These are phyloP conservation scores for Porcisia hertigi DNA, from an alignment of 208 protist genomes.

Conservation along the genomic window DNA sequence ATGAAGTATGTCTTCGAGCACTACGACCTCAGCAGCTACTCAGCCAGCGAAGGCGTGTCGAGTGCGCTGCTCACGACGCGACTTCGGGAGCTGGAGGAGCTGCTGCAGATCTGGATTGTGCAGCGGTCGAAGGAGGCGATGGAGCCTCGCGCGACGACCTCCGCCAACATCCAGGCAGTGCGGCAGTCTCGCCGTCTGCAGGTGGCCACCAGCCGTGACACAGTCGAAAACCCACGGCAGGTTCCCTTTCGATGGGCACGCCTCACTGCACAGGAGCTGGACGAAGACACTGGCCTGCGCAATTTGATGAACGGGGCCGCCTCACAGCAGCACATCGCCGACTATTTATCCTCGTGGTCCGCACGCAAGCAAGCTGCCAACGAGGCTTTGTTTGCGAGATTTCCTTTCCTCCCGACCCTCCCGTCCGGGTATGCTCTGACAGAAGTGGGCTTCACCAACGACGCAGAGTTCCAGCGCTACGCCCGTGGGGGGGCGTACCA, in stretches of 20 bases:
- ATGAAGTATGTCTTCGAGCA: constrained; percentile 28
- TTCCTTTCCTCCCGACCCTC: constrained; percentile 58
- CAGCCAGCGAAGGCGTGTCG: neutral
- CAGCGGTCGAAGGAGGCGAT: constrained; percentile 18
- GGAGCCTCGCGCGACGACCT: constrained; percentile 25
- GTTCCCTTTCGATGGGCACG: constrained; percentile 69
- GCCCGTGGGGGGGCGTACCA: constrained; percentile 26
- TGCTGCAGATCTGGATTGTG: constrained; percentile 17
- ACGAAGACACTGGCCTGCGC: constrained; percentile 40
- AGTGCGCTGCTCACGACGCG: constrained; percentile 23
- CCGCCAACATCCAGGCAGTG: constrained; percentile 18
- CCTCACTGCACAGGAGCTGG: constrained; percentile 54
- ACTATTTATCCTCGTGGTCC: constrained; percentile 47
- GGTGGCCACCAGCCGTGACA: constrained; percentile 5
- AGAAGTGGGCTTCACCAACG: constrained; percentile 50
- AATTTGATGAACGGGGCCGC: constrained; percentile 31
- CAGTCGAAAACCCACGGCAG: constrained; percentile 48
- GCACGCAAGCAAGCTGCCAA: constrained; percentile 64
- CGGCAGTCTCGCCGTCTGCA: constrained; percentile 20
- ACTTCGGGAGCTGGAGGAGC: constrained; percentile 9
- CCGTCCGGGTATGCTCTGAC: constrained; percentile 58
- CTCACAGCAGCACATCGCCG: constrained; percentile 19
- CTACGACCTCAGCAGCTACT: constrained; percentile 14
- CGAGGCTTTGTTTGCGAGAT: constrained; percentile 59
- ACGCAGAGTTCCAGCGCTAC: constrained; percentile 41